Evolutionary conservation across 2,329 filamentous ascomycete genomes (phyloP), one percentile per base, ranked within the genome.

Genomic region (Penicillium sp.): DNA sequence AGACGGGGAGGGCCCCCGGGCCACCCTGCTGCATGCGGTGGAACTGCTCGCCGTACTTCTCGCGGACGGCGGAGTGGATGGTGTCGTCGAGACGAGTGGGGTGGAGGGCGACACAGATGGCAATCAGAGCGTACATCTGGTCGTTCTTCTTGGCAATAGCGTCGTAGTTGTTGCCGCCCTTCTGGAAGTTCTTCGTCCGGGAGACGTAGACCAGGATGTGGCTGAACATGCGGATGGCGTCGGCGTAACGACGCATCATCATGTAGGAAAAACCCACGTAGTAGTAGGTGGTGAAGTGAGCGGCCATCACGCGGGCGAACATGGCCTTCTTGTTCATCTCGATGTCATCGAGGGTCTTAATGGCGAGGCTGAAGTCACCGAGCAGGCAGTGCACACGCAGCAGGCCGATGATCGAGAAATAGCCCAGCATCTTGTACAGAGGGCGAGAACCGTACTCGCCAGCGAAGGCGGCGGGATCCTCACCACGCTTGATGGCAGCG

Each of bases 281-380:
- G 88, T 99, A 99, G 87, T 98, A 99, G 67, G 95, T 99, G 69
- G 94, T 97, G 83, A 98, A 98, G 84, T 99, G 95, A 59, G 95
- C 95, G 56, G 95, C 94, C 95, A 99, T 98, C 77, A 99, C 95
- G 68, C 95, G 91, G 64, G 95, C 94, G 78, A 99, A 99, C 91
- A 98, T 98, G 79, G 95, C 93, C 85, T 98, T 98, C 86, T 99
- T 99, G 86, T 98, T 99, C 73, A 99, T 88, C 86, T 99, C 95
- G 75, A 99, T 98, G 77, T 98, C 94, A 78, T 99, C 95, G 67
- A 99, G 90, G 38, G 95, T 99, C 88, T 98, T 99, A 74, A 99
- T 88, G 53, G 95, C 95, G 64, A 99, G 88, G 81, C 91, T 96
- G 82, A 99, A 99, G 82, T 99, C 95, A 71, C 95, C 95, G 55